Percentiles rank a stretch among this genome's conserved stretches.
Evolutionary conservation across 2,329 filamentous ascomycete genomes (phyloP).

Genomic region (Didymella exigua): DNA sequence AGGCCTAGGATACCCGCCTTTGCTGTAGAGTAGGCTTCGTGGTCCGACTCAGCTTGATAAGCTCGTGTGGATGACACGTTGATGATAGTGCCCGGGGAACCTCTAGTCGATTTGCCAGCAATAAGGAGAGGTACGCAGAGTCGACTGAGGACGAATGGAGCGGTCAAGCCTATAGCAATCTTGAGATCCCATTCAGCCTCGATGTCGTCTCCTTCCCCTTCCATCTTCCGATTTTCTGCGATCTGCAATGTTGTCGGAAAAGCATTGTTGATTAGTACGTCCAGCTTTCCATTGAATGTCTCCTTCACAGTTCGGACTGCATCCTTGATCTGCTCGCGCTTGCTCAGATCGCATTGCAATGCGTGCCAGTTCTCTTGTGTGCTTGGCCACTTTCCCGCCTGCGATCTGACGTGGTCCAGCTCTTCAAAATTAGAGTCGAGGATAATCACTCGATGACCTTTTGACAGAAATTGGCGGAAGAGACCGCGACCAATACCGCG

Average conservation of each 20-base stretch:
- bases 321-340: slow-evolving; percentile 45
- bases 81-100: slow-evolving; percentile 46
- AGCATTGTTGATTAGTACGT: slow-evolving; percentile 47
- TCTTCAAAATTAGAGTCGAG: slow-evolving; percentile 53
- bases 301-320: slow-evolving; percentile 45
- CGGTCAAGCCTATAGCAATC: slow-evolving; percentile 43
- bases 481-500: slow-evolving; percentile 55
- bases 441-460: slow-evolving; percentile 54
- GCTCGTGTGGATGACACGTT: slow-evolving; percentile 59
- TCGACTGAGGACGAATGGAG: slow-evolving; percentile 40
- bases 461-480: slow-evolving; percentile 50
- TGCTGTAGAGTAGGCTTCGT: slow-evolving; percentile 57
- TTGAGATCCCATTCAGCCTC: slow-evolving; percentile 45
- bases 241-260: slow-evolving; percentile 38
- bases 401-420: slow-evolving; percentile 44
- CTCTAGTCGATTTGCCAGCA: slow-evolving; percentile 21
- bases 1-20: slow-evolving; percentile 60
- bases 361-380: slow-evolving; percentile 25
- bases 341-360: slow-evolving; percentile 49
- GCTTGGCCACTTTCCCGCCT: slow-evolving; percentile 36
- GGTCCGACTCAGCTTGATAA: slow-evolving; percentile 55
- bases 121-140: slow-evolving; percentile 41
- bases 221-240: slow-evolving; percentile 34
- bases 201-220: slow-evolving; percentile 37
- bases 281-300: slow-evolving; percentile 43